phyloP scores from a whole-genome alignment of 306 rosid genomes.

The Abrus precatorius region DNA sequence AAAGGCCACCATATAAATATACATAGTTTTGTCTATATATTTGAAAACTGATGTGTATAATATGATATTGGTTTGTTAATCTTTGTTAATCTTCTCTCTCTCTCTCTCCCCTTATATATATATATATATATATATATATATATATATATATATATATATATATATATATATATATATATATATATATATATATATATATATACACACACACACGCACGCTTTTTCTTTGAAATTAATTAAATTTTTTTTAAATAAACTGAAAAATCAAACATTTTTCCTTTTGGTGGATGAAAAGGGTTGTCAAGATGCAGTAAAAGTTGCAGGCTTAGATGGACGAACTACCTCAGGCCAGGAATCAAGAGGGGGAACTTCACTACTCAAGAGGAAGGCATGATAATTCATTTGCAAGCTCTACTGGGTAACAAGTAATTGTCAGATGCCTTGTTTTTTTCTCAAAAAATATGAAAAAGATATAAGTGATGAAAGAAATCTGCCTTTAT shows the following conservation, averaged over 20 bases:
- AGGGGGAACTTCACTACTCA: conserved; percentile 96
- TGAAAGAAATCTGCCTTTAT: neutral
- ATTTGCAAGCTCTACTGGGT: conserved; percentile 96
- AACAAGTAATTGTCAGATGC: conserved; percentile 80
- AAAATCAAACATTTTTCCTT: neutral
- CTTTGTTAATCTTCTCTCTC: too few species aligned
- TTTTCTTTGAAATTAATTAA: conserved; percentile 4
- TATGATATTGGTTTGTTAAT: too few species aligned
- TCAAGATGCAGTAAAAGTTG: conserved; percentile 99
- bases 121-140: too few species aligned
- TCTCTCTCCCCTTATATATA: too few species aligned
- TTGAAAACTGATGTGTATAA: too few species aligned
- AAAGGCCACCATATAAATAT: too few species aligned
- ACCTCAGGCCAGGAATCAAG: conserved; percentile 98
- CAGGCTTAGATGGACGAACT: conserved; percentile 98
- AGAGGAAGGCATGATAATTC: conserved; percentile 98
- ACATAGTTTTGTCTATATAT: too few species aligned
- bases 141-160: too few species aligned
- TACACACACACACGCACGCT: neutral
- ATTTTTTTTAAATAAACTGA: conserved; percentile 18
- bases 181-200: neutral
- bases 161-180: neutral
- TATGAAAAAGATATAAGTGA: neutral
- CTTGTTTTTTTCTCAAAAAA: neutral
- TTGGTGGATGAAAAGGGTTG: conserved; percentile 61